Evolutionary conservation across 2,329 filamentous ascomycete species (phyloP).

Genomic region (Uncinocarpus reesii): DNA sequence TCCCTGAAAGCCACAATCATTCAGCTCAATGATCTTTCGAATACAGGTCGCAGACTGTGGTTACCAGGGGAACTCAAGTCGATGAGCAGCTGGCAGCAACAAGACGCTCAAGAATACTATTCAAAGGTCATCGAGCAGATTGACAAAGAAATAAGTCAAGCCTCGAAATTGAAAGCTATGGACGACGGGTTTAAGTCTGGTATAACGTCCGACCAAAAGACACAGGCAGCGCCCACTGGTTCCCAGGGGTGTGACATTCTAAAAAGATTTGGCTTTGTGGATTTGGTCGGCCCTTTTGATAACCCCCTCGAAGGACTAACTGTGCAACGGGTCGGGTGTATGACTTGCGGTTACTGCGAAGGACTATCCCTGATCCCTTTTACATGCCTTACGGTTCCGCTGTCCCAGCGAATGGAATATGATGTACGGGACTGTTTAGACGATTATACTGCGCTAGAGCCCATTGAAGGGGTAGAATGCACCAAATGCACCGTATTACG

Average conservation of each 20-base stretch:
- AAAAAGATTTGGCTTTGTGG: slow-evolving; percentile 13
- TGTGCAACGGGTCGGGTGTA: slow-evolving; percentile 81
- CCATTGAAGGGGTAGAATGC: slow-evolving; percentile 83
- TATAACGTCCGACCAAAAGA: background rate
- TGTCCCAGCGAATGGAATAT: slow-evolving; percentile 57
- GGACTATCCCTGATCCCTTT: slow-evolving; percentile 85
- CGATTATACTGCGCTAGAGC: slow-evolving; percentile 73
- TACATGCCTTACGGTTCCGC: slow-evolving; percentile 79
- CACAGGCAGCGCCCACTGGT: slow-evolving; percentile 15
- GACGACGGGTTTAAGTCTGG: slow-evolving; percentile 33
- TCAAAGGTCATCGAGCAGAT: slow-evolving; percentile 79
- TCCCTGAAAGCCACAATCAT: slow-evolving; percentile 56
- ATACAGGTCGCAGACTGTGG: slow-evolving; percentile 70
- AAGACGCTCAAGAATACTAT: slow-evolving; percentile 96
- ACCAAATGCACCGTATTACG: slow-evolving; percentile 73
- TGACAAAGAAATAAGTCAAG: slow-evolving; percentile 60
- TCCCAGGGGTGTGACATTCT: slow-evolving; percentile 13
- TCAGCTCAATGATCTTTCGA: slow-evolving; percentile 58
- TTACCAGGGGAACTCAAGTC: slow-evolving; percentile 72
- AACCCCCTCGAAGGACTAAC: slow-evolving; percentile 82
- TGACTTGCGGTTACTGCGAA: slow-evolving; percentile 73
- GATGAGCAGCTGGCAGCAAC: slow-evolving; percentile 91
- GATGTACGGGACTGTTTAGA: slow-evolving; percentile 70
- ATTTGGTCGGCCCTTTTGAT: slow-evolving; percentile 29
- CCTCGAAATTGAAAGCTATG: slow-evolving; percentile 36